Evolutionary conservation across 2,329 filamentous ascomycete species (phyloP).

Genomic region (Pestalotiopsis sp.): DNA sequence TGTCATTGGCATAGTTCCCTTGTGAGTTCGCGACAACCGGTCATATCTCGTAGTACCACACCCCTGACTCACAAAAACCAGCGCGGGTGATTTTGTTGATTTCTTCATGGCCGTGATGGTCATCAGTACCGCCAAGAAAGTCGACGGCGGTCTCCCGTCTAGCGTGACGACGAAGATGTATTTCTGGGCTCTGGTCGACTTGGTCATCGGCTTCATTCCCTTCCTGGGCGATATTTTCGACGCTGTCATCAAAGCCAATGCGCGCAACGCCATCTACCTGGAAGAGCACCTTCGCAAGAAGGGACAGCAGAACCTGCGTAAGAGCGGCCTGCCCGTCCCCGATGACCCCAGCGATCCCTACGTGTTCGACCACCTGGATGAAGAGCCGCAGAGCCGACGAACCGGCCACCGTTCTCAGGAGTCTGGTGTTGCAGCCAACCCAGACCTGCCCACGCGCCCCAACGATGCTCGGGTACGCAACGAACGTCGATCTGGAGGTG

Average conservation of each 20-base stretch:
- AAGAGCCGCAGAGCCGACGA: constrained; percentile 15
- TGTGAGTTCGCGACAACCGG: constrained; percentile 54
- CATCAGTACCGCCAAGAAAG: constrained; percentile 69
- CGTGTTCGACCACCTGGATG: constrained; percentile 47
- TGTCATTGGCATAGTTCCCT: constrained; percentile 82
- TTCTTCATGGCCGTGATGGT: constrained; percentile 76
- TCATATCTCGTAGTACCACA: not conserved
- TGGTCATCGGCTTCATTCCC: constrained; percentile 73
- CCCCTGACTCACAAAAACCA: constrained; percentile 37
- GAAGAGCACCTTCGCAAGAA: constrained; percentile 71
- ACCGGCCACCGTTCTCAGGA: constrained; percentile 24
- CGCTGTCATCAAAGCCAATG: constrained; percentile 75
- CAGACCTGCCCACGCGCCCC: constrained; percentile 22
- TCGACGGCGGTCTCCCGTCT: constrained; percentile 76
- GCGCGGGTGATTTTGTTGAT: constrained; percentile 77
- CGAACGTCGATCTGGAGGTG: constrained; percentile 23
- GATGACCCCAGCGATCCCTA: constrained; percentile 56
- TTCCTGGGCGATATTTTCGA: constrained; percentile 78
- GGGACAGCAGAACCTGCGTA: constrained; percentile 60
- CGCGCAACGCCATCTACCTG: constrained; percentile 72
- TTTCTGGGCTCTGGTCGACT: constrained; percentile 77
- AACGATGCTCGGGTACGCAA: constrained; percentile 27
- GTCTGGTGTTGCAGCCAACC: constrained; percentile 23
- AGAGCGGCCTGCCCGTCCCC: constrained; percentile 49
- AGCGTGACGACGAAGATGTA: constrained; percentile 72